A percentile compares a stretch with the other conserved stretches of the same genome.
phyloP scores from a whole-genome alignment of 345 rosid species.

The Orychophragmus violaceus region DNA sequence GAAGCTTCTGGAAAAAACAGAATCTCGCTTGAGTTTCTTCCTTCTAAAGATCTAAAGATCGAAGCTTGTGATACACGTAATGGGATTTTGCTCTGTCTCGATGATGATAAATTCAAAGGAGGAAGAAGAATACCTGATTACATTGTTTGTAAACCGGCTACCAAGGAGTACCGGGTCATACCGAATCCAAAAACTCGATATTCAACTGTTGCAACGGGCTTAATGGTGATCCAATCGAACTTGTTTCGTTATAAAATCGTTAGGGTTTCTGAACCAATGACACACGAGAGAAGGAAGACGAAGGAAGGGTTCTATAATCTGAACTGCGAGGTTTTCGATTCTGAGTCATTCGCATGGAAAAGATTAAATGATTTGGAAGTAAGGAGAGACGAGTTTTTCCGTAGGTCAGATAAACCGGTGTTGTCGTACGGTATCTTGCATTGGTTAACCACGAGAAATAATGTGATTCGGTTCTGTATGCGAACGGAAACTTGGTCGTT shows the following conservation, averaged over 20 bases:
- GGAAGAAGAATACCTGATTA: neutral
- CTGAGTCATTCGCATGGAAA: neutral
- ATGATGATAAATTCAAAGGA: neutral
- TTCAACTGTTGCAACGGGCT: neutral
- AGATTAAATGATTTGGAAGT: neutral
- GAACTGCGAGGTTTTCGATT: constrained; percentile 13
- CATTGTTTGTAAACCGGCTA: constrained; percentile 19
- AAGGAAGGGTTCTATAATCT: neutral
- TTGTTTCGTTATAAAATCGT: constrained; percentile 16
- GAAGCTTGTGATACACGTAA: constrained; percentile 9
- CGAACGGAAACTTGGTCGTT: constrained; percentile 9
- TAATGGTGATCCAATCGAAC: neutral
- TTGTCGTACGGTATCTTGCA: neutral
- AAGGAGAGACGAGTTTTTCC: neutral
- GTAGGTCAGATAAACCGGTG: neutral
- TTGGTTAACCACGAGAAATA: neutral
- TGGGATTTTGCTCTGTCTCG: neutral
- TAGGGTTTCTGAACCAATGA: neutral
- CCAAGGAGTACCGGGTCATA: neutral
- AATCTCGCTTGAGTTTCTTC: constrained; percentile 13
- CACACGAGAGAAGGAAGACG: neutral
- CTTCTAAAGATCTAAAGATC: neutral
- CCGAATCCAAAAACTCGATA: constrained; percentile 7
- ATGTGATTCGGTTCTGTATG: constrained; percentile 12
- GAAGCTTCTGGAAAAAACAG: neutral